Evolutionary conservation across 805 yeast species (phyloP), one percentile per base, ranked within the genome.

Genomic region (Yamadazyma nakazawae): DNA sequence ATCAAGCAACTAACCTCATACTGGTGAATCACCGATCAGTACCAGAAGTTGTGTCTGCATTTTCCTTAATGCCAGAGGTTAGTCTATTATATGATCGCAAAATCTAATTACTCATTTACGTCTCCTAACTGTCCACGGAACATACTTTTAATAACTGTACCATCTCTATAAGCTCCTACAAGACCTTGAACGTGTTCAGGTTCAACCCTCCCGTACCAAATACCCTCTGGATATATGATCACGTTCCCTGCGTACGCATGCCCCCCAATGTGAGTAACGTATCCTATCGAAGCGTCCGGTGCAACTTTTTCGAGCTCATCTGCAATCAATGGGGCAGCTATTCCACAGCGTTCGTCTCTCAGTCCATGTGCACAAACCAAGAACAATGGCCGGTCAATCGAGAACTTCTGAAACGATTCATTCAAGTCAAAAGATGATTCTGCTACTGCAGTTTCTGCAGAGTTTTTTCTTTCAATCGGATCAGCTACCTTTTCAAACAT

Each of bases 201-300:
- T 40, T 69, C 65, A 2, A 88, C 89, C 43, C 88, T 69, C 0
- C 95, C 94, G 59, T 87, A 88, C 96, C 96, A 88, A 2, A 83
- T 62, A 13, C 71, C 61, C 39, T 70, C 70, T 4, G 64, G 63
- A 51, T 82, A 81, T 42, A 78, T 75, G 2, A 87, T 66, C 12
- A 88, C 80, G 57, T 88, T 88, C 0, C 96, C 96, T 1, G 96
- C 96, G 63, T 80, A 88, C 2, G 76, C 87, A 60, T 88, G 96
- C 0, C 96, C 96, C 1, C 96, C 95, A 35, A 88, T 71, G 61
- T 88, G 96, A 11, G 91, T 82, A 0, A 85, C 70, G 6, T 78
- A 57, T 0, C 88, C 90, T 30, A 83, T 68, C 31, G 62, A 32
- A 13, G 37, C 43, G n/a, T 35, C 32, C 6, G 60, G 3, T 9